Conservation (phyloP, 345 rosid species). For the Arabidopsis thaliana region TAIR10.1 NC_003071.7:865501-866000, state of each 20-base stretch:
- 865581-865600: slow-evolving; percentile 31
- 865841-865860: slow-evolving; percentile 77
- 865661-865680: slow-evolving; percentile 66
- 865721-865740: neutral
- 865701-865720: neutral
- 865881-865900: slow-evolving; percentile 79
- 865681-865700: neutral
- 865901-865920: slow-evolving; percentile 84
- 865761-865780: slow-evolving; percentile 50
- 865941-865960: slow-evolving; percentile 56
- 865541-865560: slow-evolving; percentile 51
- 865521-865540: slow-evolving; percentile 55
- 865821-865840: slow-evolving; percentile 96
- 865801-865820: slow-evolving; percentile 89
- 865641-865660: slow-evolving; percentile 68
- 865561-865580: slow-evolving; percentile 50
- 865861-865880: slow-evolving; percentile 60
- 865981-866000: slow-evolving; percentile 20
- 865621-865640: slow-evolving; percentile 97
- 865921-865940: slow-evolving; percentile 61
- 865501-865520: slow-evolving; percentile 56
- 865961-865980: slow-evolving; percentile 71
- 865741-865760: slow-evolving; percentile 8
- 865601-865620: slow-evolving; percentile 70
- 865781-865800: slow-evolving; percentile 68